Conservation (phyloP, 2,329 filamentous ascomycete species). For the Penicillium griseofulvum region DNA sequence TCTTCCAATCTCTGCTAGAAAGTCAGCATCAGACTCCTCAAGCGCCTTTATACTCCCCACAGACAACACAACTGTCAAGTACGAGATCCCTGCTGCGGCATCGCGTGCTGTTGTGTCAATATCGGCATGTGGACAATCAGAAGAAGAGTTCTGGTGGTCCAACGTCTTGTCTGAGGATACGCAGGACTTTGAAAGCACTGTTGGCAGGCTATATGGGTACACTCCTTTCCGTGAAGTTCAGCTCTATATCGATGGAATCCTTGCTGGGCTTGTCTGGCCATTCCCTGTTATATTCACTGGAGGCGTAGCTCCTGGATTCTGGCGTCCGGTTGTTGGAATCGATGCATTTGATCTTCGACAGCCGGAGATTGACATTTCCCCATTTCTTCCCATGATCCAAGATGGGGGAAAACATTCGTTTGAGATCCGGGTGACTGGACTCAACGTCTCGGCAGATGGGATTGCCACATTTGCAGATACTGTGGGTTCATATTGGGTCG, state of each 20-base stretch:
- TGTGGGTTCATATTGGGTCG: conserved; percentile 68
- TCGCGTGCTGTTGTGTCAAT: conserved; percentile 71
- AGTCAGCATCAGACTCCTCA: conserved; percentile 45
- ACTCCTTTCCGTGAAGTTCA: conserved; percentile 78
- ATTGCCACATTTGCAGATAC: conserved; percentile 52
- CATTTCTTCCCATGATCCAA: conserved; percentile 68
- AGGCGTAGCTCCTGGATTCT: conserved; percentile 71
- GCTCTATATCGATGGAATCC: conserved; percentile 66
- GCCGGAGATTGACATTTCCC: conserved; percentile 77
- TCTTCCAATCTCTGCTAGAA: conserved; percentile 55
- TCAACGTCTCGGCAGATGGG: conserved; percentile 56
- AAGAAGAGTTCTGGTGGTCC: conserved; percentile 83
- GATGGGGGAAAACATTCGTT: conserved; percentile 66
- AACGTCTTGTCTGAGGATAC: conserved; percentile 67
- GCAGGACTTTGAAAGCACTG: conserved; percentile 56
- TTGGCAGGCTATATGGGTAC: conserved; percentile 62
- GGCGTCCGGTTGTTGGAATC: conserved; percentile 74
- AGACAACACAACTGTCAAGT: conserved; percentile 57
- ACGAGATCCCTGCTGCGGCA: conserved; percentile 65
- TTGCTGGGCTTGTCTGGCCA: conserved; percentile 77
- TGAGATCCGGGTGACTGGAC: conserved; percentile 63
- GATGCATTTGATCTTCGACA: conserved; percentile 77
- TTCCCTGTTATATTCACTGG: conserved; percentile 82
- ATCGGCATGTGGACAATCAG: conserved; percentile 71
- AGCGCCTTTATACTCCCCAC: conserved; percentile 68